Conservation (phyloP, 2,329 filamentous ascomycete genomes). For the Fusarium ramigenum region DNA sequence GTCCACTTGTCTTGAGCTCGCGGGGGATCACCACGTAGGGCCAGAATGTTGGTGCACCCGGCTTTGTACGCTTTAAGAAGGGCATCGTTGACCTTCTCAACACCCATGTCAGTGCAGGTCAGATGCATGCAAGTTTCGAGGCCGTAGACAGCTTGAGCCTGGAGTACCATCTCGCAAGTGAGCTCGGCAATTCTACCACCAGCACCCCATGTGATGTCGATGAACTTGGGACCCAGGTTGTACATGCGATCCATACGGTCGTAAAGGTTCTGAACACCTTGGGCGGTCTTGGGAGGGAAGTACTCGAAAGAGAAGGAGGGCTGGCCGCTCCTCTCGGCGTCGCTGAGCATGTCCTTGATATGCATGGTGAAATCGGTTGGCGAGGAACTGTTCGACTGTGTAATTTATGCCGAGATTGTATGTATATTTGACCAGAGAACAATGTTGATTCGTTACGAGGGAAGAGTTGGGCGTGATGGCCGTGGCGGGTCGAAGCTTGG, state of each 20-base stretch:
- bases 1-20: slow-evolving; percentile 95
- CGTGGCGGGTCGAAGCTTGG: slow-evolving; percentile 28
- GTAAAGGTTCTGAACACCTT: slow-evolving; percentile 98
- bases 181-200: slow-evolving; percentile 90
- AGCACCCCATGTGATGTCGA: slow-evolving; percentile 98
- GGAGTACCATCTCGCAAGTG: slow-evolving; percentile 97
- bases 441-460: not conserved
- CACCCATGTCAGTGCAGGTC: slow-evolving; percentile 98
- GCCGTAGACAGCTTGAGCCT: slow-evolving; percentile 93
- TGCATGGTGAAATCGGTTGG: slow-evolving; percentile 74
- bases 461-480: not conserved
- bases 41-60: slow-evolving; percentile 97
- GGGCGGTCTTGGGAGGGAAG: slow-evolving; percentile 96
- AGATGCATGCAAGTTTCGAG: slow-evolving; percentile 99
- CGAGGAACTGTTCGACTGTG: not conserved
- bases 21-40: slow-evolving; percentile 91
- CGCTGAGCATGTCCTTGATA: slow-evolving; percentile 89
- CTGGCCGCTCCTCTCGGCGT: slow-evolving; percentile 79
- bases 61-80: slow-evolving; percentile 89
- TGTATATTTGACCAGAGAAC: not conserved
- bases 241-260: slow-evolving; percentile 99
- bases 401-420: not conserved
- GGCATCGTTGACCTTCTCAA: slow-evolving; percentile 89
- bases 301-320: slow-evolving; percentile 99
- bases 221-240: slow-evolving; percentile 90